A percentile compares a stretch with the other conserved stretches of the same genome.
Evolutionary conservation across 2,329 filamentous ascomycete genomes (phyloP).

Genomic region (Mycosphaerelloides madeirae): DNA sequence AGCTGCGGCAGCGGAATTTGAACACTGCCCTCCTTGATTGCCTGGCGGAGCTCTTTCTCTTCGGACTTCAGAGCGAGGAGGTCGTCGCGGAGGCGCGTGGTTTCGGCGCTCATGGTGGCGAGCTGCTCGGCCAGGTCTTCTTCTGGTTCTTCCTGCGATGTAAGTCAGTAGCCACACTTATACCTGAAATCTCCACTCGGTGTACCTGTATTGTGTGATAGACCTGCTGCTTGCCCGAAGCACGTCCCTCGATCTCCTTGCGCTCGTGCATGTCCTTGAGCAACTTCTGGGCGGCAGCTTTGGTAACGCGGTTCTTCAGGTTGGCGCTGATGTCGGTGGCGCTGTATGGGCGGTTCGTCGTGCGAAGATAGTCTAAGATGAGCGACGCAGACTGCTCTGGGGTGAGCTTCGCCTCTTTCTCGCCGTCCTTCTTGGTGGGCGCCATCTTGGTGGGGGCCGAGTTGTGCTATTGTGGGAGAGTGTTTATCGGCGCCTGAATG

Average conservation of each 20-base stretch:
- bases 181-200: conserved; percentile 1
- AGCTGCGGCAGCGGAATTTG: conserved; percentile 51
- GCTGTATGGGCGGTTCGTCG: conserved; percentile 32
- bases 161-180: not conserved
- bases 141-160: conserved; percentile 47
- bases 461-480: not conserved
- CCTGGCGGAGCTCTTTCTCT: conserved; percentile 47
- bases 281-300: conserved; percentile 54
- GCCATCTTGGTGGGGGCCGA: conserved; percentile 21
- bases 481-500: not conserved
- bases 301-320: conserved; percentile 33
- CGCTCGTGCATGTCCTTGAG: conserved; percentile 60
- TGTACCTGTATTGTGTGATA: conserved; percentile 52
- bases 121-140: conserved; percentile 47
- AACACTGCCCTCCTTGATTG: conserved; percentile 44
- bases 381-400: conserved; percentile 27
- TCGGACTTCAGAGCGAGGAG: conserved; percentile 42
- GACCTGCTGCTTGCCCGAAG: conserved; percentile 57
- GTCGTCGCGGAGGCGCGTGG: conserved; percentile 42
- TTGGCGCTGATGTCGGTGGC: conserved; percentile 34
- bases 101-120: conserved; percentile 46
- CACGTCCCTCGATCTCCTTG: conserved; percentile 54
- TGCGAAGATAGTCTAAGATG: conserved; percentile 30
- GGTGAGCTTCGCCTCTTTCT: conserved; percentile 28
- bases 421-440: conserved; percentile 28